Percentiles rank a stretch among this genome's conserved stretches.
These are phyloP conservation scores for Entomortierella lignicola DNA, from an alignment of 192 early-diverging fungal species.

Conservation along the genomic window DNA sequence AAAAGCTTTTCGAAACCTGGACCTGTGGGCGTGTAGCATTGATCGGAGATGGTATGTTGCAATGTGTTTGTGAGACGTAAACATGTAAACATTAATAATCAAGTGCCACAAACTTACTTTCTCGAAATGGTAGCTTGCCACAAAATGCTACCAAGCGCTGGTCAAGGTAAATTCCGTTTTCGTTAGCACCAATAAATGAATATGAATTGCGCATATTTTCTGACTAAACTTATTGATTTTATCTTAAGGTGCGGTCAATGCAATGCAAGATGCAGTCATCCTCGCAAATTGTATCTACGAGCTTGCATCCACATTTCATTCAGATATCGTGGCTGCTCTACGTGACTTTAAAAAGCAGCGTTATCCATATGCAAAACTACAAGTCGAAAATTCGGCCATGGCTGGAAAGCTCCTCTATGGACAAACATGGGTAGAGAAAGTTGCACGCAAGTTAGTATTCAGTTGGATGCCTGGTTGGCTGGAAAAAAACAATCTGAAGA, in stretches of 20 bases:
- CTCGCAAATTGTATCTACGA: slow-evolving; percentile 33
- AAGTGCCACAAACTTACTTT: no score
- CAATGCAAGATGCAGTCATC: slow-evolving; percentile 38
- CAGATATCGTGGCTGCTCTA: slow-evolving; percentile 1
- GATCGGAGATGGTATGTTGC: slow-evolving; percentile 35
- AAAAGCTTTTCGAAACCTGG: slow-evolving; percentile 49
- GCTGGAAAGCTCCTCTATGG: not conserved
- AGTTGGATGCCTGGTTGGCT: slow-evolving; percentile 6
- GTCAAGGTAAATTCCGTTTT: slow-evolving; percentile 17
- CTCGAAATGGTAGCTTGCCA: slow-evolving; percentile 18
- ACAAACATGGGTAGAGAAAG: not conserved
- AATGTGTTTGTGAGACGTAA: no score
- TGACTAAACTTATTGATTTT: no score
- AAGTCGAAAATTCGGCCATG: not conserved
- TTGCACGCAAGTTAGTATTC: not conserved
- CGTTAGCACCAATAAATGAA: no score
- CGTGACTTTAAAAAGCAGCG: slow-evolving; percentile 24
- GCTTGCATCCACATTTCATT: not conserved
- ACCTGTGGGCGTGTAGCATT: slow-evolving; percentile 15
- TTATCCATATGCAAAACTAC: slow-evolving; percentile 12
- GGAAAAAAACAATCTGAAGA: not conserved
- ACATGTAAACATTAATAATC: no score
- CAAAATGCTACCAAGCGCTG: slow-evolving; percentile 37
- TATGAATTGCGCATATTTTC: no score
- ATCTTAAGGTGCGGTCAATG: slow-evolving; percentile 35